Conservation (phyloP, 2,329 filamentous ascomycete genomes). For the Basipetospora chlamydospora region DNA sequence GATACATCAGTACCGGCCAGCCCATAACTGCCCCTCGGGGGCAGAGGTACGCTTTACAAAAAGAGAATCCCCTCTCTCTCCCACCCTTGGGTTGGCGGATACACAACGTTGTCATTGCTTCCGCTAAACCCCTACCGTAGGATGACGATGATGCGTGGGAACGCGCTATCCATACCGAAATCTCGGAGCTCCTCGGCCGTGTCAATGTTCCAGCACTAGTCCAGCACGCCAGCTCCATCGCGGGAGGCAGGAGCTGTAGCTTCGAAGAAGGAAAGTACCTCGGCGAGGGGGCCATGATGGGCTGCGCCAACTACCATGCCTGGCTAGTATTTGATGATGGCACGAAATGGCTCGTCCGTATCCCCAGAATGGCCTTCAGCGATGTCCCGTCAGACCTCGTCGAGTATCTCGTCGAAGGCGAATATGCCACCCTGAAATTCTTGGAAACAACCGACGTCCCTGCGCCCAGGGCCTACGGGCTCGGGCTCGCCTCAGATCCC, state of each 20-base stretch:
- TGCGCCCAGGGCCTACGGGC: constrained; percentile 12
- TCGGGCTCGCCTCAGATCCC: constrained; percentile 11
- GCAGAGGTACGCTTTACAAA: too few relatives aligned
- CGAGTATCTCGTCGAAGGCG: constrained; percentile 15
- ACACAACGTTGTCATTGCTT: background rate
- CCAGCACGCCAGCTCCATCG: background rate
- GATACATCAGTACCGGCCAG: background rate
- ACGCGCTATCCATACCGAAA: background rate
- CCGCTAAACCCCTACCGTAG: background rate
- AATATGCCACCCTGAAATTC: constrained; percentile 18
- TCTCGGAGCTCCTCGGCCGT: background rate
- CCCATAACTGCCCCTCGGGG: background rate
- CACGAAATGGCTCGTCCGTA: constrained; percentile 12
- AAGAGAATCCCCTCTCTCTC: too few relatives aligned
- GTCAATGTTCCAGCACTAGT: background rate
- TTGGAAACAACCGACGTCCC: constrained; percentile 14
- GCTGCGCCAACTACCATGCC: constrained; percentile 13
- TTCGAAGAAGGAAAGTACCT: constrained; percentile 9
- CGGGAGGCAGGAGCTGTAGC: constrained; percentile 5
- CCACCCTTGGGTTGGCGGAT: too few relatives aligned
- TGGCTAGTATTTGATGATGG: constrained; percentile 13
- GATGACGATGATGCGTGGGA: background rate
- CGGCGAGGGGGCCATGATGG: constrained; percentile 11
- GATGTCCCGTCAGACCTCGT: constrained; percentile 11
- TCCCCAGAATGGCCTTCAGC: constrained; percentile 6